Base-by-base conservation (phyloP, 805 yeast species). In the Starmerella sirachaensis region DNA sequence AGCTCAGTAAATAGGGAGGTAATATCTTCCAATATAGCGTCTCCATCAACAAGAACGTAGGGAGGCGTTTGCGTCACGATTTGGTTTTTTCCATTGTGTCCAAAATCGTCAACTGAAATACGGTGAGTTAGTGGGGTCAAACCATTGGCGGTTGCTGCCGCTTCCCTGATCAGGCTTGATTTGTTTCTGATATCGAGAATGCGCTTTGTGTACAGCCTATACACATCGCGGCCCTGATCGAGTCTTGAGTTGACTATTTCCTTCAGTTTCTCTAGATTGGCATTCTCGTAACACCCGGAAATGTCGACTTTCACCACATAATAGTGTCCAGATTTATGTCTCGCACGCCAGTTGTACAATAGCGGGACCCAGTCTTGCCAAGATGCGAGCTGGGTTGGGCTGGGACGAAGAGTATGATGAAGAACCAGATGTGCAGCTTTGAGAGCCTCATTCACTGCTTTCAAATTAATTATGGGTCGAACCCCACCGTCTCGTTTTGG, bases 251-350 rank as follows among this genome's bases (percentile, higher is more conserved):
- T 29, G 18, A 38, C 37, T 1, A 40, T 34, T 18, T 21, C 33
- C 32, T 38, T 33, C 4, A 46, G 32, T 14, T 34, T 45, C 1
- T 29, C 38, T 4, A 45, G 31, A 13, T 61, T 50, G 12, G 85
- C 61, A 2, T 74, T 69, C 50, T 88, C 96, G 54, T 74, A 86
- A 39, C 94, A 84, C 3, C 76, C 67, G 38, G 66, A 67, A 45
- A 81, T 73, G 54, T 86, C 97, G 55, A 83, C 79, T 47, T 80
- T 82, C 18, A 79, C 61, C 12, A 69, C 69, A 50, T 62, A 69
- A 0, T 76, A 45, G 16, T 34, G 33, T 34, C 0, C 72, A 72
- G 4, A 43, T 38, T 4, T 6, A 0, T 65, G 45, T 0, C 22
- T 20, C 2, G 36, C 30, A 37, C 64, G 69, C 48, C 63, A 80